Conservation (phyloP, 805 yeast species). For the Candida xyloterini region DNA sequence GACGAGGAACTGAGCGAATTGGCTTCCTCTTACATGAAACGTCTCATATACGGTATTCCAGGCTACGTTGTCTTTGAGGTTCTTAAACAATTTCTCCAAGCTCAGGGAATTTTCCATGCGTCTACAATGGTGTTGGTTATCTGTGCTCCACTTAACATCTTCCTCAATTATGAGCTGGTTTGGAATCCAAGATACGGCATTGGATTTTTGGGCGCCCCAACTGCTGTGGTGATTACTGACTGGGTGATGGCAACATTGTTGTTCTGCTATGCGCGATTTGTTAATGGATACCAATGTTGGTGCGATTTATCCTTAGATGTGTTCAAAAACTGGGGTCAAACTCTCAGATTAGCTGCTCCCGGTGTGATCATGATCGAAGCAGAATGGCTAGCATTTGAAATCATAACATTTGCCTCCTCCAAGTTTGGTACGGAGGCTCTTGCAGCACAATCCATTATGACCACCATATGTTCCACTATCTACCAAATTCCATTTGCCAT, state of each 20-base stretch:
- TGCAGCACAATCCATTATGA: constrained; percentile 51
- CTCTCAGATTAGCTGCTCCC: constrained; percentile 47
- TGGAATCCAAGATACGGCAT: constrained; percentile 42
- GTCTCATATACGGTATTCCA: constrained; percentile 51
- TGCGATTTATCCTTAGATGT: constrained; percentile 43
- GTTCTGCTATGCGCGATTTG: constrained; percentile 37
- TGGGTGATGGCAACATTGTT: constrained; percentile 54
- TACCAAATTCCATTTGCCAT: constrained; percentile 59
- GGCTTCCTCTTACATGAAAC: constrained; percentile 47
- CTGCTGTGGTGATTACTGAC: constrained; percentile 55
- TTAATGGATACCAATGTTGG: constrained; percentile 52
- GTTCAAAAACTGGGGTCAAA: constrained; percentile 44
- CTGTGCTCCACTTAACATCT: constrained; percentile 52
- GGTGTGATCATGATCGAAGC: constrained; percentile 59
- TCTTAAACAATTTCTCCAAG: constrained; percentile 53
- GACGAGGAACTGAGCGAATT: constrained; percentile 45
- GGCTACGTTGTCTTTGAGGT: constrained; percentile 56
- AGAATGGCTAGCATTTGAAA: constrained; percentile 57
- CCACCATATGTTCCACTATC: constrained; percentile 44
- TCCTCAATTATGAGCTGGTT: constrained; percentile 47
- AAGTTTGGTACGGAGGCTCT: constrained; percentile 51
- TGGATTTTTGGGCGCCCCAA: constrained; percentile 58
- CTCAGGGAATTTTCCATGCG: constrained; percentile 57
- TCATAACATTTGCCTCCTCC: constrained; percentile 52
- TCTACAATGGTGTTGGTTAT: constrained; percentile 50